Base-by-base conservation (phyloP, 1,284 basidiomycete species). In the Sporisorium graminicola region DNA sequence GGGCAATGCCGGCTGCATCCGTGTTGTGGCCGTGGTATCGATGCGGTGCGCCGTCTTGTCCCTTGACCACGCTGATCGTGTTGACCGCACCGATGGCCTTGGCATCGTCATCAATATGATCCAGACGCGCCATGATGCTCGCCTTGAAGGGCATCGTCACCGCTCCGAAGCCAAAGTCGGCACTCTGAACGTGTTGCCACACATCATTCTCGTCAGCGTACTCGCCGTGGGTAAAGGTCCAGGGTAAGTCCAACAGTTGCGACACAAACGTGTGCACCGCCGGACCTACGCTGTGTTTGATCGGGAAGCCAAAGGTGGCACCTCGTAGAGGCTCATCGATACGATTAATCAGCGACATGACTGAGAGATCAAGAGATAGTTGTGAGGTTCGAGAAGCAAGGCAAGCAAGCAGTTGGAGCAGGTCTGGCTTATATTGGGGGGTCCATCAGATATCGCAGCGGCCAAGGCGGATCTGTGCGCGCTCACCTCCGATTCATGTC, bases 261-360 rank as follows among this genome's bases (percentile, higher is more conserved):
- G 55, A 26, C 20, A 57, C 55, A 31, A 57, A 57, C 8, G 42
- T 57, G 29, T 57, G 55, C 29, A 57, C 55, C 27, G 55, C 55
- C 18, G 55, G 55, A n/a, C 55, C 55, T 1, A 57, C 55, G 42
- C 55, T 57, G 55, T 57, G 55, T 29, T 57, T 57, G 55, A 57
- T 57, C 24, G 55, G 55, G 24, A 31, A 57, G 55, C 55, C 55
- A 35, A 57, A 57, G 4, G 55, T 57, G 43, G 55, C 55, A 29
- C 55, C 55, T n/a, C 22, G 27, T 5, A 57, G n/a, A 35, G 43
- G 55, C 47, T 59, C 57, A 9, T 43, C 8, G 35, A 59, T 59
- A 24, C 57, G 55, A 24, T 57, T 33, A 43, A 57, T 18, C 43
- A 57, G 43, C 12, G 55, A 57, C 55, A 57, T 57, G 52, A 31